These are phyloP conservation scores for Erythrophleum ivorense DNA, from an alignment of 331 rosid species.

Conservation along the genomic window DNA sequence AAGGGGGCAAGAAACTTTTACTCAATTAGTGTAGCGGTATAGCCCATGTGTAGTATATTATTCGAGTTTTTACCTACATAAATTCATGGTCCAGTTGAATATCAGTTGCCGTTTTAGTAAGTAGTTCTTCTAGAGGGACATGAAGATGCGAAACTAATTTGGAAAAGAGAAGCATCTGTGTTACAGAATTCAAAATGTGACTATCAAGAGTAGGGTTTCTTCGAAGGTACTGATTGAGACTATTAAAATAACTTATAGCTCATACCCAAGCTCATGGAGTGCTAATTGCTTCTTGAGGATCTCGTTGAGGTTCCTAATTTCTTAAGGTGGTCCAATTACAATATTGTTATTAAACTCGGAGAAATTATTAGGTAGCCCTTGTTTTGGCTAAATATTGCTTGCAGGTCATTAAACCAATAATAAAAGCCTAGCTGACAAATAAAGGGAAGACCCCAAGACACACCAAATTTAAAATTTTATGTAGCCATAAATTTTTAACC, in stretches of 20 bases:
- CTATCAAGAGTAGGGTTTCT: not conserved
- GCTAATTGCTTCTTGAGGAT: too few relatives aligned
- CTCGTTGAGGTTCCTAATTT: too few relatives aligned
- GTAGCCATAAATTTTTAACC: too few relatives aligned
- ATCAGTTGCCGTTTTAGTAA: conserved; percentile 8
- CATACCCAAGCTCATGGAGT: too few relatives aligned
- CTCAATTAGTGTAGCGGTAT: not conserved
- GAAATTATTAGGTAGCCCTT: not conserved
- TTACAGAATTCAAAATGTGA: not conserved
- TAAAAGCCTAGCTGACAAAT: too few relatives aligned
- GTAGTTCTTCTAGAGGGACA: conserved; percentile 1
- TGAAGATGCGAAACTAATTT: not conserved
- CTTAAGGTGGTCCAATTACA: not conserved
- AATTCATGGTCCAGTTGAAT: conserved; percentile 2
- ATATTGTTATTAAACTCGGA: not conserved
- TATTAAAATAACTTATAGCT: not conserved
- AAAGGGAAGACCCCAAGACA: too few relatives aligned
- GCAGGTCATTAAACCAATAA: too few relatives aligned
- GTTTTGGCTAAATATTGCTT: too few relatives aligned
- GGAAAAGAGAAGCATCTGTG: too few relatives aligned
- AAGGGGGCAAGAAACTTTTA: conserved; percentile 1
- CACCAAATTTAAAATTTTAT: too few relatives aligned
- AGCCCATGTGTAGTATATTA: not conserved
- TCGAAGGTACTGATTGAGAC: not conserved
- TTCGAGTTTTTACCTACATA: not conserved